Conservation (phyloP, 164 flowering plant species). For the Tetrastigma voinierianum region DNA sequence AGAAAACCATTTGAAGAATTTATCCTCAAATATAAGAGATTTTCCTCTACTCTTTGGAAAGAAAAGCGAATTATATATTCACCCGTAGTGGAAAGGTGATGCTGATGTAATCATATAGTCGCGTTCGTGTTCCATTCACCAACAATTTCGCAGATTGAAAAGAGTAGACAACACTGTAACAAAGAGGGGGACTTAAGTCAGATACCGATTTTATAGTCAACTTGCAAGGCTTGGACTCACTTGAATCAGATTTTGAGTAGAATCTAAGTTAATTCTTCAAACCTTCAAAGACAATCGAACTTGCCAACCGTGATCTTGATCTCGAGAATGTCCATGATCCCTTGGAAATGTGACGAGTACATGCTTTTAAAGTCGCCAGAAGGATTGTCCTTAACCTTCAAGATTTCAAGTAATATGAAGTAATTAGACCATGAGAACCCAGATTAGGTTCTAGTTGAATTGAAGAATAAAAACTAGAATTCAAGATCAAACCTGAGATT, state of each 20-base stretch:
- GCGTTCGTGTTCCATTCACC: conserved; percentile 41
- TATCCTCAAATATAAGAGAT: not conserved
- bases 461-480: not conserved
- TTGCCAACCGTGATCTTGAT: conserved; percentile 69
- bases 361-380: no score
- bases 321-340: conserved; percentile 64
- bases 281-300: conserved; percentile 67
- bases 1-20: not conserved
- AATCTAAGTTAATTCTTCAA: conserved; percentile 55
- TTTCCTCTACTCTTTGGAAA: no score
- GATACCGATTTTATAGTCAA: not conserved
- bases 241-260: not conserved
- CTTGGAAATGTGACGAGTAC: no score
- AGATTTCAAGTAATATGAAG: no score
- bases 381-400: no score
- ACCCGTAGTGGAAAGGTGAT: conserved; percentile 54
- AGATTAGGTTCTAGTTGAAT: no score
- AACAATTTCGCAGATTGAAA: conserved; percentile 47
- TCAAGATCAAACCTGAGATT: conserved; percentile 31
- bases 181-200: no score
- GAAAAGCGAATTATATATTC: no score
- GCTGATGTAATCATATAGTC: conserved; percentile 43
- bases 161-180: conserved; percentile 44
- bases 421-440: no score
- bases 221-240: not conserved